phyloP scores from a whole-genome alignment of 352 stramenopile genomes.

The Globisporangium nodosum region DNA sequence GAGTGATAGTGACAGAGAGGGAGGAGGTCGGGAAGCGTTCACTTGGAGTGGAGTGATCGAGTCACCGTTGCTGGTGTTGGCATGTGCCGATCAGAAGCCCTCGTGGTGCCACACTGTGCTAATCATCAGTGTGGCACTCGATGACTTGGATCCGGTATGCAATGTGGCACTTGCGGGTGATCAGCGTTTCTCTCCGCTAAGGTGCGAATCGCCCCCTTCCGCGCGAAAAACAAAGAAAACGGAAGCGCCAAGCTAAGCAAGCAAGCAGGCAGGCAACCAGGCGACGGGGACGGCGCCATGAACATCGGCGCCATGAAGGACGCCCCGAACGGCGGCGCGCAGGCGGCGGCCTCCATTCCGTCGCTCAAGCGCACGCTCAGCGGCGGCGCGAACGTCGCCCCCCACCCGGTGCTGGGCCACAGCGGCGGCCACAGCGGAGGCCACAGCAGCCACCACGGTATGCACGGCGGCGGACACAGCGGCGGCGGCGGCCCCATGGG shows the following conservation, averaged over 20 bases:
- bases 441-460: slow-evolving; percentile 22
- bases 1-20: background rate
- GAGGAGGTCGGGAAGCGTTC: no score
- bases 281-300: slow-evolving; percentile 25
- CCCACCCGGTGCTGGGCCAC: slow-evolving; percentile 18
- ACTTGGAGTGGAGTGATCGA: no score
- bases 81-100: no score
- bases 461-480: background rate
- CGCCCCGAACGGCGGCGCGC: slow-evolving; percentile 34
- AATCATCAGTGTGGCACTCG: background rate
- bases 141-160: background rate
- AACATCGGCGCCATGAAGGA: slow-evolving; percentile 73
- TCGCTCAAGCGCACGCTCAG: slow-evolving; percentile 85
- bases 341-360: slow-evolving; percentile 52
- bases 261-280: background rate
- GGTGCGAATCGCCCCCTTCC: background rate
- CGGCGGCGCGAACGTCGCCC: slow-evolving; percentile 37
- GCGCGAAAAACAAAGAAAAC: background rate
- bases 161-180: background rate
- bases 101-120: no score
- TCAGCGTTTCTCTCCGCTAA: background rate
- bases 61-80: no score
- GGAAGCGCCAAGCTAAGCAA: slow-evolving; percentile 2
- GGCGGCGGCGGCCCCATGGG: slow-evolving; percentile 4
- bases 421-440: slow-evolving; percentile 9